Evolutionary conservation across 768 basidiomycete genomes (phyloP).

Genomic region (Tylopilus rubrobrunneus): DNA sequence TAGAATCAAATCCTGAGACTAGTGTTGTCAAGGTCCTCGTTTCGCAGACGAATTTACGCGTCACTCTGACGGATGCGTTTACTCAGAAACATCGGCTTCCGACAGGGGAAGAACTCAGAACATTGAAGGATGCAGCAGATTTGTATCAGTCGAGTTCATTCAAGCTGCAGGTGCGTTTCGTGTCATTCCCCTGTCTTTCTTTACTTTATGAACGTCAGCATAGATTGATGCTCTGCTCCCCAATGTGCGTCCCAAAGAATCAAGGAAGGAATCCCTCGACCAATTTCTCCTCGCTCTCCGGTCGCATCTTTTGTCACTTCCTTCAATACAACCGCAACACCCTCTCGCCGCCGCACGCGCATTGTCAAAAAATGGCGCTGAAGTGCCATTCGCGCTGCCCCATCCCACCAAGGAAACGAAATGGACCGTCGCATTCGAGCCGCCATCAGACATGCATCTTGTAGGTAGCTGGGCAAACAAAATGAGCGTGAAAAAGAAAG

Average conservation of each 20-base stretch:
- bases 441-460: slow-evolving; percentile 70
- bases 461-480: slow-evolving; percentile 88
- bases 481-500: slow-evolving; percentile 67
- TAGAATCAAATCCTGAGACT: neutral
- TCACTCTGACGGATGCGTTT: neutral
- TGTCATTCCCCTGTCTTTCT: neutral
- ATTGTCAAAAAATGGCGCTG: slow-evolving; percentile 50
- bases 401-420: slow-evolving; percentile 75
- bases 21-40: slow-evolving; percentile 13
- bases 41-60: neutral
- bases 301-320: slow-evolving; percentile 55
- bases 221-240: slow-evolving; percentile 81
- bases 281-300: slow-evolving; percentile 68
- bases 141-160: slow-evolving; percentile 77
- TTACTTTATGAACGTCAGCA: slow-evolving; percentile 6
- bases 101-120: slow-evolving; percentile 64
- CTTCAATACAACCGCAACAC: slow-evolving; percentile 53
- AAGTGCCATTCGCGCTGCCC: slow-evolving; percentile 68
- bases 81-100: slow-evolving; percentile 45
- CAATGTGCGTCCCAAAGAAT: slow-evolving; percentile 61
- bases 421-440: slow-evolving; percentile 83
- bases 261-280: slow-evolving; percentile 56
- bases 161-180: slow-evolving; percentile 68
- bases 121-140: slow-evolving; percentile 69
- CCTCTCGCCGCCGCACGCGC: slow-evolving; percentile 62